Evolutionary conservation across 257 asterid genomes (phyloP).

Genomic region (Jacaranda mimosifolia): DNA sequence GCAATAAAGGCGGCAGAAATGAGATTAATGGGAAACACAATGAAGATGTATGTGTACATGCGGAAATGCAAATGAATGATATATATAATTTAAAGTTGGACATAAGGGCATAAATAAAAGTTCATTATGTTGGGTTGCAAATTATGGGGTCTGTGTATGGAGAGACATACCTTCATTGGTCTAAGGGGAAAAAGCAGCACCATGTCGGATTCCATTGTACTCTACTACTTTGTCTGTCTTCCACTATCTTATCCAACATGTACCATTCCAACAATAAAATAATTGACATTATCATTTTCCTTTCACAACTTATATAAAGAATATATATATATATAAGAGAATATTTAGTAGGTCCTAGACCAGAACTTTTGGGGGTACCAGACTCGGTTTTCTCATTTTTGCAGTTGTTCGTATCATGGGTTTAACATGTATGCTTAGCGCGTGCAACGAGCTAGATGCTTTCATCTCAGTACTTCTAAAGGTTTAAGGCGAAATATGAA

Average conservation of each 20-base stretch:
- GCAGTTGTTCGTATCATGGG: too few species aligned
- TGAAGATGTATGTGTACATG: background rate
- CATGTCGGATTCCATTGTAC: slow-evolving; percentile 30
- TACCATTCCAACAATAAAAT: background rate
- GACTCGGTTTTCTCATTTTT: too few species aligned
- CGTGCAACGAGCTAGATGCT: too few species aligned
- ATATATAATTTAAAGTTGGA: background rate
- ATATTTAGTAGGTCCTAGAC: background rate
- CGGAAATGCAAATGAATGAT: background rate
- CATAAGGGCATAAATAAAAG: background rate
- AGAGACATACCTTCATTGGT: slow-evolving; percentile 39
- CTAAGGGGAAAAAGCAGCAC: slow-evolving; percentile 24
- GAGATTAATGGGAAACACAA: slow-evolving; percentile 20
- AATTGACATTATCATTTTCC: background rate
- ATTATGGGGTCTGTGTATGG: slow-evolving; percentile 35
- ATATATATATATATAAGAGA: too few species aligned
- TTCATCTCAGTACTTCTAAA: too few species aligned
- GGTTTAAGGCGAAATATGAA: too few species aligned
- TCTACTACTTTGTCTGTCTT: slow-evolving; percentile 3
- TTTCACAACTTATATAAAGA: too few species aligned
- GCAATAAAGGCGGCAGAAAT: slow-evolving; percentile 11
- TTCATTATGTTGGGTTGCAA: slow-evolving; percentile 14
- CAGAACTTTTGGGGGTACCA: too few species aligned
- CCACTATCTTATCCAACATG: slow-evolving; percentile 16
- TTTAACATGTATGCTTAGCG: too few species aligned